These are phyloP conservation scores for Globisporangium spiculum DNA, from an alignment of 352 stramenopile genomes.

Conservation along the genomic window DNA sequence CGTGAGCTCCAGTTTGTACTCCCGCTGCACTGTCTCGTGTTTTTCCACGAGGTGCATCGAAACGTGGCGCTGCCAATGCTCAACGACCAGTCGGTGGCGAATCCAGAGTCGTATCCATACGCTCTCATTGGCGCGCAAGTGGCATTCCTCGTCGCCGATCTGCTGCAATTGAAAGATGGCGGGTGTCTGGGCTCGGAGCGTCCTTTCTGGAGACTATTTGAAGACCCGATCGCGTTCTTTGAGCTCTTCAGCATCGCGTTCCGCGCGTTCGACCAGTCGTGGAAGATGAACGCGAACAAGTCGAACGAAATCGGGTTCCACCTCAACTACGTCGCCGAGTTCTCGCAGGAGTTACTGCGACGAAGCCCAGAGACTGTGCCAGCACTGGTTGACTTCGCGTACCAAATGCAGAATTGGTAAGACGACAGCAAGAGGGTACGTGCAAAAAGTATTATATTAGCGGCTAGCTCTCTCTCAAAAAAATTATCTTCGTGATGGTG, in stretches of 20 bases:
- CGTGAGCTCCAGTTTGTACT: conserved; percentile 68
- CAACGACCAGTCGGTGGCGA: conserved; percentile 41
- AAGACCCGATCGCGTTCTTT: conserved; percentile 81
- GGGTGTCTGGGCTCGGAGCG: conserved; percentile 69
- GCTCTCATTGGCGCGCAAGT: conserved; percentile 52
- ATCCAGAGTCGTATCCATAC: conserved; percentile 62
- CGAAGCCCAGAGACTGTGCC: conserved; percentile 55
- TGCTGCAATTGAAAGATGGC: conserved; percentile 74
- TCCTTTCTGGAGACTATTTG: conserved; percentile 83
- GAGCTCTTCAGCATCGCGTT: conserved; percentile 79
- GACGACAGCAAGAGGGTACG: conserved; percentile 1
- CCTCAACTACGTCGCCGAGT: conserved; percentile 65
- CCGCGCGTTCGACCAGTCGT: conserved; percentile 68
- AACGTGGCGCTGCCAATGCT: conserved; percentile 65
- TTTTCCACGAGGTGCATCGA: conserved; percentile 76
- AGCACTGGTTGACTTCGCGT: conserved; percentile 57
- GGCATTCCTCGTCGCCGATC: conserved; percentile 53
- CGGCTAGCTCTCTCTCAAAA: background rate
- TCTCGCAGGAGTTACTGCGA: conserved; percentile 70
- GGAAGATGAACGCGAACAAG: conserved; percentile 43
- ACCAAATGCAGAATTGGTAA: conserved; percentile 81
- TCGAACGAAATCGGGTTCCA: conserved; percentile 61
- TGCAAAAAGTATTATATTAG: conserved; percentile 18
- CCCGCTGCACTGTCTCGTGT: conserved; percentile 76
- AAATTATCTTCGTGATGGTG: background rate